Evolutionary conservation across 306 rosid genomes (phyloP), one percentile per base, ranked within the genome.

Genomic region (Hippophae gyantsensis): DNA sequence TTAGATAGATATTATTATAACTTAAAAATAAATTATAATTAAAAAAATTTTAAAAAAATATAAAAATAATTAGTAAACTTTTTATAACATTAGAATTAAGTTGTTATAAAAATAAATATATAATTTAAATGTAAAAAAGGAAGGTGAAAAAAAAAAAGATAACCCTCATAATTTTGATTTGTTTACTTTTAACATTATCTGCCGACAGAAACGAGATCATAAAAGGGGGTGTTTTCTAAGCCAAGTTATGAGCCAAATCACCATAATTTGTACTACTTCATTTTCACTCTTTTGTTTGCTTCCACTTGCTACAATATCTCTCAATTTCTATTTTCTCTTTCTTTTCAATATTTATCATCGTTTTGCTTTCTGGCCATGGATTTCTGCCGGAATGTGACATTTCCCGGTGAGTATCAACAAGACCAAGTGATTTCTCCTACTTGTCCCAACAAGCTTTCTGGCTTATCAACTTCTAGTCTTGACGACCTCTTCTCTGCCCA

Each of bases 141-240:
- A n/a, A 18, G 23, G 23, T 18, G 10, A 47, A 47, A 47, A 47
- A 13, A 46, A 46, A 46, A 47, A 47, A 47, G 10, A 47, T 18
- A 47, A 8, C 7, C 50, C 13, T 47, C 13, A 10, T 47, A 9
- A 13, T 47, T 10, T 47, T 47, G 10, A 13, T 47, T 46, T 32
- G 60, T 13, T 42, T n/a, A 18, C 40, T 53, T 18, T 50, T 50
- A 55, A 13, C 69, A 61, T 80, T 72, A 64, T 78, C 87, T 86
- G 95, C 95, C 95, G 95, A 86, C 89, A 86, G 61, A 82, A 71
- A 62, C 74, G 61, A 80, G 76, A 58, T 71, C 77, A 60, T 69
- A 74, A 78, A 72, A 69, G 57, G 66, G 66, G 5, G 78, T 64
- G 59, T 77, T 45, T 32, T 71, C 62, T 60, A 66, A 61, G 58